phyloP scores from a whole-genome alignment of 2,329 filamentous ascomycete species.

The Colletotrichum cereale region DNA sequence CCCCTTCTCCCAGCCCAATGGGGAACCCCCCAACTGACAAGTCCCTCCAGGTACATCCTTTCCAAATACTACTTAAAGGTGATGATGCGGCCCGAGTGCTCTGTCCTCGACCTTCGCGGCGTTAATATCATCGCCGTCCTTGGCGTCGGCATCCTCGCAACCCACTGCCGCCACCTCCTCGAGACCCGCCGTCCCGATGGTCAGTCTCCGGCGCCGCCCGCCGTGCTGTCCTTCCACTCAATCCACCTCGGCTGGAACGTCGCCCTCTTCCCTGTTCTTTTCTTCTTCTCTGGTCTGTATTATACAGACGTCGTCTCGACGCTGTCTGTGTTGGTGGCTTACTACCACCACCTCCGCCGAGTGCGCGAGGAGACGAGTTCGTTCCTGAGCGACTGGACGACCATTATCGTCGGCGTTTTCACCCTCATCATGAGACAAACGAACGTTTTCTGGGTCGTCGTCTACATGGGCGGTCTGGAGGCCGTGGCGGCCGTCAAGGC shows the following conservation, averaged over 20 bases:
- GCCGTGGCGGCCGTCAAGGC: constrained; percentile 64
- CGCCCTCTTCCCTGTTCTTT: constrained; percentile 86
- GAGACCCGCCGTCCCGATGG: constrained; percentile 53
- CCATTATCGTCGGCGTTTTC: constrained; percentile 69
- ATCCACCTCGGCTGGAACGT: constrained; percentile 81
- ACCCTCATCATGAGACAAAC: constrained; percentile 89
- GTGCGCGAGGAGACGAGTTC: constrained; percentile 51
- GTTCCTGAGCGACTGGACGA: constrained; percentile 55
- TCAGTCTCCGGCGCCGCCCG: constrained; percentile 29
- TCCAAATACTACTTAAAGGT: constrained; percentile 52
- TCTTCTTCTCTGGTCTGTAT: constrained; percentile 96
- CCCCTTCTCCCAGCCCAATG: not conserved
- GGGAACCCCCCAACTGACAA: not conserved
- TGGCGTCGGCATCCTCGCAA: constrained; percentile 59
- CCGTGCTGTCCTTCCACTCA: constrained; percentile 54
- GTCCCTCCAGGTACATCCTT: constrained; percentile 58
- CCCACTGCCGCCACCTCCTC: constrained; percentile 65
- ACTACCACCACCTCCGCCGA: constrained; percentile 67
- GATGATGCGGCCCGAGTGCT: constrained; percentile 48
- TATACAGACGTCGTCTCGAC: constrained; percentile 94
- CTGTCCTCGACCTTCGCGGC: constrained; percentile 58
- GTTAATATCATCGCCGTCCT: constrained; percentile 62
- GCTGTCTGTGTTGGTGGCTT: constrained; percentile 77
- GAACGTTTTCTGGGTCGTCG: constrained; percentile 94
- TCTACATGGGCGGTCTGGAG: constrained; percentile 78